Percentiles rank a stretch among this genome's conserved stretches.
Conservation (phyloP, 495 filamentous ascomycete genomes). For the Aspergillus conjunctus region DNA sequence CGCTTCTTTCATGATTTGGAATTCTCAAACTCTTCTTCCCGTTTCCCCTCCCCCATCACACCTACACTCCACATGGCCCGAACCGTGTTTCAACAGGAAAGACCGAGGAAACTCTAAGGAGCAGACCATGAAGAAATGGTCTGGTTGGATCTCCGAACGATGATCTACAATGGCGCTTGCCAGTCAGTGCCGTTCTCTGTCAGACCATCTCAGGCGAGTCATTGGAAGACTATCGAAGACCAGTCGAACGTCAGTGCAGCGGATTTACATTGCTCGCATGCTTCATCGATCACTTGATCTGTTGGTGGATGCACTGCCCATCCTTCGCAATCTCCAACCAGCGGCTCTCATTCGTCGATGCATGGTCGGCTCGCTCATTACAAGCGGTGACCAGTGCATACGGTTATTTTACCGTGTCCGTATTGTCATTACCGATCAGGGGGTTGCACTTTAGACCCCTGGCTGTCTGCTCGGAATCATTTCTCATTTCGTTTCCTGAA, state of each 20-base stretch:
- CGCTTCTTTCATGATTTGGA: slow-evolving; percentile 25
- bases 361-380: slow-evolving; percentile 20
- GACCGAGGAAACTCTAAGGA: slow-evolving; percentile 13
- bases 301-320: slow-evolving; percentile 32
- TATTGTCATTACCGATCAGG: slow-evolving; percentile 24
- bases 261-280: slow-evolving; percentile 58
- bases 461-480: slow-evolving; percentile 14
- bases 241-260: slow-evolving; percentile 34
- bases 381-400: slow-evolving; percentile 28
- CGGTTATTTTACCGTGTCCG: slow-evolving; percentile 34
- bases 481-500: slow-evolving; percentile 15
- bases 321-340: slow-evolving; percentile 24
- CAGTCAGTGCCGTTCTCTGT: slow-evolving; percentile 36
- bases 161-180: slow-evolving; percentile 39
- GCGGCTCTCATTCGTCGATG: slow-evolving; percentile 22
- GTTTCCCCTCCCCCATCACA: slow-evolving; percentile 17
- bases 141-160: slow-evolving; percentile 40
- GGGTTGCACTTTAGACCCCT: slow-evolving; percentile 13
- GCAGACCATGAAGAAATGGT: slow-evolving; percentile 39
- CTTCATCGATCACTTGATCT: slow-evolving; percentile 69
- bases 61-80: slow-evolving; percentile 15
- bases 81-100: slow-evolving; percentile 25
- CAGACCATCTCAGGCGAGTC: slow-evolving; percentile 22
- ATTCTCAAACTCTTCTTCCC: slow-evolving; percentile 30
- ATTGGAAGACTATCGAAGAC: slow-evolving; percentile 25